Evolutionary conservation across 148 eudicot species (phyloP).

Genomic region (Simmondsia chinensis): DNA sequence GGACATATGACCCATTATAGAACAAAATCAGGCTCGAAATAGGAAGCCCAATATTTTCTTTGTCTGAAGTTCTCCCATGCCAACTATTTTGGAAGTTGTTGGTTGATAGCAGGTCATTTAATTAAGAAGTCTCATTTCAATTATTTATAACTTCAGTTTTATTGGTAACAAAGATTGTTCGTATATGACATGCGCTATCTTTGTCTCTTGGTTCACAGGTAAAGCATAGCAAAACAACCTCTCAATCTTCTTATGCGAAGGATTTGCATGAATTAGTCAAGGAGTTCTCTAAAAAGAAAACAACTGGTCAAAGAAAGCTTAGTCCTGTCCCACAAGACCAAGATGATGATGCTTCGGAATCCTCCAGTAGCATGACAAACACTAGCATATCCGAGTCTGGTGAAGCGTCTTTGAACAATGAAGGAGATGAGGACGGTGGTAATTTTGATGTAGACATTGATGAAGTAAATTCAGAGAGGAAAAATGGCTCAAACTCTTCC

Average conservation of each 20-base stretch:
- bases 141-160: not conserved
- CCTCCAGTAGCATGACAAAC: constrained; percentile 22
- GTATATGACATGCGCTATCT: constrained; percentile 6
- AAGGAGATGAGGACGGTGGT: constrained; percentile 14
- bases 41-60: too few species aligned
- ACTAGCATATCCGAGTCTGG: constrained; percentile 18
- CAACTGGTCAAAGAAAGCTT: constrained; percentile 8
- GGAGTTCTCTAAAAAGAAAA: constrained; percentile 37
- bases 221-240: constrained; percentile 51
- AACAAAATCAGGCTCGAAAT: too few species aligned
- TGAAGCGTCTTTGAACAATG: constrained; percentile 6
- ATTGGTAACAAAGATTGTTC: not conserved
- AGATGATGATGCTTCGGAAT: constrained; percentile 23
- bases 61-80: too few species aligned
- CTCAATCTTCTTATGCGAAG: constrained; percentile 37
- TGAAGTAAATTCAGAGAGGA: constrained; percentile 13
- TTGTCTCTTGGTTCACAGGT: constrained; percentile 38
- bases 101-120: too few species aligned
- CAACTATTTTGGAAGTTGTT: too few species aligned
- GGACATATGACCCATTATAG: too few species aligned
- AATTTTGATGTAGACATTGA: constrained; percentile 25
- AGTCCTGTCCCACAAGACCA: constrained; percentile 12
- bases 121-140: too few species aligned
- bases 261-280: constrained; percentile 64
- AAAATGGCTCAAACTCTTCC: constrained; percentile 14